Evolutionary conservation across 176 grass and related monocot genomes (phyloP).

Genomic region (Cenchrus purpureus): DNA sequence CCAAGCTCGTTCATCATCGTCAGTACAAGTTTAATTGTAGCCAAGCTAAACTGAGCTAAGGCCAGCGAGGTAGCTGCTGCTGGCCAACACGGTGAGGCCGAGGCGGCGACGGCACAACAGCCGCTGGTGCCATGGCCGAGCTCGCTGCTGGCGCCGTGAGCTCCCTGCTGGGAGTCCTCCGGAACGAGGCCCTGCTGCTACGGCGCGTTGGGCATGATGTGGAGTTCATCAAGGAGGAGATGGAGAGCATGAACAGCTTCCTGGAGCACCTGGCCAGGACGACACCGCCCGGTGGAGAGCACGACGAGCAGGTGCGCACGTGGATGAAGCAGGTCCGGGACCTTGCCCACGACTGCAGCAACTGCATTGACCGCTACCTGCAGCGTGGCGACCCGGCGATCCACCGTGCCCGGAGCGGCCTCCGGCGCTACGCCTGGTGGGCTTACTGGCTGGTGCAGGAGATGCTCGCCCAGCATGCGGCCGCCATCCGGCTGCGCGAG

Average conservation of each 20-base stretch:
- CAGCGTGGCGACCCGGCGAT: background rate
- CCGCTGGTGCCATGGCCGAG: background rate
- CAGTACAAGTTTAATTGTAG: too few relatives aligned
- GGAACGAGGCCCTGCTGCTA: background rate
- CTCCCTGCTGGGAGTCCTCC: background rate
- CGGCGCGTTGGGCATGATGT: background rate
- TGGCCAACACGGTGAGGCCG: too few relatives aligned
- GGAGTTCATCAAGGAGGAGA: conserved; percentile 35
- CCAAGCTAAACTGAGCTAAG: too few relatives aligned
- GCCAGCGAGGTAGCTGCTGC: background rate
- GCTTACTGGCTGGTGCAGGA: background rate
- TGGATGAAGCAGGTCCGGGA: conserved; percentile 27
- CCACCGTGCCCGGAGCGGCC: background rate
- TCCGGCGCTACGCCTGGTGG: conserved; percentile 8
- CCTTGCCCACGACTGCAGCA: conserved; percentile 5
- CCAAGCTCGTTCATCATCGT: too few relatives aligned
- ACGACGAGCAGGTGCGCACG: conserved; percentile 7
- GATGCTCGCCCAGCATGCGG: background rate
- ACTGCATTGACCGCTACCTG: conserved; percentile 3
- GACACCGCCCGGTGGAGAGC: background rate
- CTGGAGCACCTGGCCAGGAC: background rate
- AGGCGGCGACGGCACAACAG: too few relatives aligned
- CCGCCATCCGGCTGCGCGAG: background rate
- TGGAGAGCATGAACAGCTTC: conserved; percentile 40
- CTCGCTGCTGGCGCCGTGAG: background rate